A percentile compares a stretch with the other conserved stretches of the same genome.
phyloP scores from a whole-genome alignment of 106 monocot species.

The Platanthera zijinensis region DNA sequence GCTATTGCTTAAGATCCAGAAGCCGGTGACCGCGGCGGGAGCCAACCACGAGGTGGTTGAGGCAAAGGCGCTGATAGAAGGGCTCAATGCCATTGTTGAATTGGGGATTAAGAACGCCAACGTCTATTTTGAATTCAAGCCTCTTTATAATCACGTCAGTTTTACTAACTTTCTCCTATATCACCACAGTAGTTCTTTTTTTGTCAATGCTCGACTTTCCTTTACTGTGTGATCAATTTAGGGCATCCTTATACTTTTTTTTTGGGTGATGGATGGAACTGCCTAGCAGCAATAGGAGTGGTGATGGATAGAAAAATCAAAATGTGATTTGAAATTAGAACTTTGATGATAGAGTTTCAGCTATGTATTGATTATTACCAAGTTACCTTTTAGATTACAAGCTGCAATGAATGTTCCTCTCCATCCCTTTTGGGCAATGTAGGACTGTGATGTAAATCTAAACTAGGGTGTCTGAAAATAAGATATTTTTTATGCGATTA shows the following conservation, averaged over 20 bases:
- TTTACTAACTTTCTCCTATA: background rate
- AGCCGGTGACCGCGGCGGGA: constrained; percentile 21
- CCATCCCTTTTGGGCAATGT: too few relatives aligned
- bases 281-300: too few relatives aligned
- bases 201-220: background rate
- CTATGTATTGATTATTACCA: background rate
- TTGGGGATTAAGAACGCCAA: constrained; percentile 46
- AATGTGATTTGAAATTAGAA: background rate
- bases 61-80: constrained; percentile 59
- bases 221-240: background rate
- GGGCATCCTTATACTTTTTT: background rate
- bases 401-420: too few relatives aligned
- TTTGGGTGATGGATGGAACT: too few relatives aligned
- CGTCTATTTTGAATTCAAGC: constrained; percentile 41
- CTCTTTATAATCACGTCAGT: constrained; percentile 65
- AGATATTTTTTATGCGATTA: too few relatives aligned
- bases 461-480: too few relatives aligned
- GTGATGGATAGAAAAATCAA: background rate
- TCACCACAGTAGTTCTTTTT: too few relatives aligned
- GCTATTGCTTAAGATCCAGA: constrained; percentile 59
- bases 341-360: background rate
- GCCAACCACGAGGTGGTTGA: constrained; percentile 34
- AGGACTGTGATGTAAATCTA: too few relatives aligned
- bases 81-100: constrained; percentile 36
- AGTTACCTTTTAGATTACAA: background rate